phyloP scores from a whole-genome alignment of 345 rosid genomes.

The Arabis hirsuta region DNA sequence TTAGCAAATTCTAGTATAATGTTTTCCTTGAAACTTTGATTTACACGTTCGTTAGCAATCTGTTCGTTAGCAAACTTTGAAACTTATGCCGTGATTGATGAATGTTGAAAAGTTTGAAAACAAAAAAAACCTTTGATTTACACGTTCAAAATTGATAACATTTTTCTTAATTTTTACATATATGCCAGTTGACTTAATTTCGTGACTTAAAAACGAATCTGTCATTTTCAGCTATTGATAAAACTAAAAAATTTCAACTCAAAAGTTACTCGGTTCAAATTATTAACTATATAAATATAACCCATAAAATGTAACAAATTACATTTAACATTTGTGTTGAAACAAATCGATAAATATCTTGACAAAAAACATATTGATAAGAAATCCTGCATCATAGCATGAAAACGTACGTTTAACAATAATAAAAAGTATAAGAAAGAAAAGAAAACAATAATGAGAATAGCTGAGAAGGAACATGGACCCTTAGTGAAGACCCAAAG shows the following conservation, averaged over 20 bases:
- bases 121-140: too few species aligned
- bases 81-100: too few species aligned
- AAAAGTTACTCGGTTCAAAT: not conserved
- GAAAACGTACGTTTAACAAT: not conserved
- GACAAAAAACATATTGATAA: not conserved
- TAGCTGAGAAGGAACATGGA: conserved; percentile 41
- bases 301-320: too few species aligned
- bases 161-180: not conserved
- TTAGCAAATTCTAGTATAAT: not conserved
- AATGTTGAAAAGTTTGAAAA: too few species aligned
- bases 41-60: not conserved
- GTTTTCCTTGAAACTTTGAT: not conserved
- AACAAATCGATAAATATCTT: too few species aligned
- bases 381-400: conserved; percentile 12
- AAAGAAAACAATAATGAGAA: conserved; percentile 25
- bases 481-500: conserved; percentile 28
- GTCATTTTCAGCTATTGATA: not conserved
- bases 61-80: too few species aligned
- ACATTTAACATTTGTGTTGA: too few species aligned
- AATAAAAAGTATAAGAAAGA: not conserved
- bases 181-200: not conserved
- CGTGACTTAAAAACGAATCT: too few species aligned
- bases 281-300: not conserved
- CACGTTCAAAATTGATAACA: too few species aligned
- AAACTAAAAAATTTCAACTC: not conserved